These are phyloP conservation scores for Magnaporthiopsis rhizophila DNA, from an alignment of 2,329 filamentous ascomycete species.

Conservation along the genomic window DNA sequence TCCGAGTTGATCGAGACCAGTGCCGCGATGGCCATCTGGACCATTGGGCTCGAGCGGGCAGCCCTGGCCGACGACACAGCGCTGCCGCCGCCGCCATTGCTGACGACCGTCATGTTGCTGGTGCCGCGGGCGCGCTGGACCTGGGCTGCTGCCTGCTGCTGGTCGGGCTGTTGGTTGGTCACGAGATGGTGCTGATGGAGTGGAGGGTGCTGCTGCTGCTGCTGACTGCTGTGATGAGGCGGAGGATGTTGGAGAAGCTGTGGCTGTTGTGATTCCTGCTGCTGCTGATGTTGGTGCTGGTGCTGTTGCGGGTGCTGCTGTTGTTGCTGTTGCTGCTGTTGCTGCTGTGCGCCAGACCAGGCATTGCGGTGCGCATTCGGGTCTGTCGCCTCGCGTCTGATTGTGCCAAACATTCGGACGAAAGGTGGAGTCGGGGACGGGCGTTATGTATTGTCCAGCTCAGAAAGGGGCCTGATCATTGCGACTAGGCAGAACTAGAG, in stretches of 20 bases:
- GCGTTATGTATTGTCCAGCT: background rate
- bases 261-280: background rate
- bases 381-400: background rate
- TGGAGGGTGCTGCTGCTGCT: background rate
- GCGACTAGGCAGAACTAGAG: background rate
- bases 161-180: background rate
- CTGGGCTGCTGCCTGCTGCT: no score
- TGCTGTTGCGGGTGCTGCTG: background rate
- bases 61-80: background rate
- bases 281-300: background rate
- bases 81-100: background rate
- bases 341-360: background rate
- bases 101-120: background rate
- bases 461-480: background rate
- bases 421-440: background rate
- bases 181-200: background rate
- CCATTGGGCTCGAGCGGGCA: conserved; percentile 3
- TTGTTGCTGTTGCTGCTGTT: background rate
- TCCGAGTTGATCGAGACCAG: conserved; percentile 1
- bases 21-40: conserved; percentile 2
- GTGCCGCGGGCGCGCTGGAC: background rate
- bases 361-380: background rate
- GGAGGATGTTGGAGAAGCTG: background rate
- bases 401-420: background rate
- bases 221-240: background rate